Evolutionary conservation across 1,284 basidiomycete genomes (phyloP).

Genomic region (Apiotrichum domesticum): DNA sequence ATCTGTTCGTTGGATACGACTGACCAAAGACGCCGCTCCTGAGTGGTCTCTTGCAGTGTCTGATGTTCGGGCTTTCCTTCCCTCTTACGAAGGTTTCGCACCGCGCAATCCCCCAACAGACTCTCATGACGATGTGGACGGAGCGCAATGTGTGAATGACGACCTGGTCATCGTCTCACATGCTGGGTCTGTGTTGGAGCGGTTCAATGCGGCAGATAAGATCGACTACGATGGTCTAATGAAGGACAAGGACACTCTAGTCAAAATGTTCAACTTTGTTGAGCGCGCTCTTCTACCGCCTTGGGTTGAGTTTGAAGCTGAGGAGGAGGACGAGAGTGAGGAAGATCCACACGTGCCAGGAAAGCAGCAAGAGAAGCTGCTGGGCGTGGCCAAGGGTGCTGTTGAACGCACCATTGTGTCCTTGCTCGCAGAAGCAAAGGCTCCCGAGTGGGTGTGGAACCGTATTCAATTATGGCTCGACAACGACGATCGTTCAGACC

Average conservation of each 20-base stretch:
- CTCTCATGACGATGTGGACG: neutral
- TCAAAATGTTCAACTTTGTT: slow-evolving; percentile 20
- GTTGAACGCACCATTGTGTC: slow-evolving; percentile 78
- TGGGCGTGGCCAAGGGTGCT: slow-evolving; percentile 74
- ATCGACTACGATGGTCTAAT: slow-evolving; percentile 8
- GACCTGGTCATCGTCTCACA: slow-evolving; percentile 5
- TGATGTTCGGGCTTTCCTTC: slow-evolving; percentile 3
- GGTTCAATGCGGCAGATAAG: slow-evolving; percentile 4
- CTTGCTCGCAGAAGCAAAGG: slow-evolving; percentile 66
- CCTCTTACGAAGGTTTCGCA: neutral
- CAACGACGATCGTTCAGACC: slow-evolving; percentile 40
- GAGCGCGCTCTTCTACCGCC: slow-evolving; percentile 11
- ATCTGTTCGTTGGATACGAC: neutral
- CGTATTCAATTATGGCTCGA: slow-evolving; percentile 72
- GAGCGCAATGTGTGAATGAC: neutral
- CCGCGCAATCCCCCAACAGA: neutral
- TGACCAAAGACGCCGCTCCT: neutral
- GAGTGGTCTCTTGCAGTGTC: neutral
- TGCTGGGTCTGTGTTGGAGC: slow-evolving; percentile 3
- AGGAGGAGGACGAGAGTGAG: slow-evolving; percentile 3
- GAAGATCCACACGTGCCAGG: neutral
- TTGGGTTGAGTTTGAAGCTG: neutral
- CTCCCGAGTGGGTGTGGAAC: slow-evolving; percentile 63
- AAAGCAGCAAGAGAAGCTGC: slow-evolving; percentile 47
- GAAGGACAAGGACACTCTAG: neutral